Evolutionary conservation across 2,329 filamentous ascomycete species (phyloP).

Genomic region (Neophaeococcomyces mojaviensis): DNA sequence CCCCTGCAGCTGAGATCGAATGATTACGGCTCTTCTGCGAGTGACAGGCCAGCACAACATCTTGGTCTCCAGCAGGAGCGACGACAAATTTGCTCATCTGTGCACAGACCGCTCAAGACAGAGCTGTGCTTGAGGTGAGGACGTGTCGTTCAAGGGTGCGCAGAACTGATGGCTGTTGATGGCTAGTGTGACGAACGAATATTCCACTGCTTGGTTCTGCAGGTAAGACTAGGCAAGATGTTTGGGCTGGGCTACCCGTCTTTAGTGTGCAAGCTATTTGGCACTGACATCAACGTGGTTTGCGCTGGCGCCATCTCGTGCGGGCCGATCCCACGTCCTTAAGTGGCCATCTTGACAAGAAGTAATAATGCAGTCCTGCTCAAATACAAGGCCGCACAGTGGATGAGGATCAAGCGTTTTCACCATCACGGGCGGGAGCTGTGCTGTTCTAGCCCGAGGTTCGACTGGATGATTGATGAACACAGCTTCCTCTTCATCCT

Average conservation of each 20-base stretch:
- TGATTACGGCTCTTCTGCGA: too few relatives aligned
- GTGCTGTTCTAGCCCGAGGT: slow-evolving; percentile 72
- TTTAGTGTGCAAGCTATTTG: not conserved
- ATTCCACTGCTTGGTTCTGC: too few relatives aligned
- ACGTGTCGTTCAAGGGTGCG: too few relatives aligned
- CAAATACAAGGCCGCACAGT: slow-evolving; percentile 85
- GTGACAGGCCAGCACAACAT: too few relatives aligned
- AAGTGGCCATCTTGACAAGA: slow-evolving; percentile 80
- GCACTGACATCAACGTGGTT: slow-evolving; percentile 25
- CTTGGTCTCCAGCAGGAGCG: too few relatives aligned
- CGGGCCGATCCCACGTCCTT: slow-evolving; percentile 64
- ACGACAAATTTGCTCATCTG: too few relatives aligned
- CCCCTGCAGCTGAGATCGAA: too few relatives aligned
- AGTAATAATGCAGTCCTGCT: slow-evolving; percentile 85
- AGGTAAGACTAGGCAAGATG: too few relatives aligned
- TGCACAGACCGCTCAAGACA: too few relatives aligned
- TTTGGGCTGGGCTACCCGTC: not conserved
- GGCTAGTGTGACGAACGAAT: too few relatives aligned
- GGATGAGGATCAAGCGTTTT: slow-evolving; percentile 77
- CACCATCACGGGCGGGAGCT: slow-evolving; percentile 85
- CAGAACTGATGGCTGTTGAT: too few relatives aligned
- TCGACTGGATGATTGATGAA: slow-evolving; percentile 72
- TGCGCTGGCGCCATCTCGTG: slow-evolving; percentile 33
- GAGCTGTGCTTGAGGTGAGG: too few relatives aligned
- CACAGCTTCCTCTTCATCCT: slow-evolving; percentile 45